A percentile compares a stretch with the other conserved stretches of the same genome.
phyloP scores from a whole-genome alignment of 352 stramenopile genomes.

The Peronospora farinosa region DNA sequence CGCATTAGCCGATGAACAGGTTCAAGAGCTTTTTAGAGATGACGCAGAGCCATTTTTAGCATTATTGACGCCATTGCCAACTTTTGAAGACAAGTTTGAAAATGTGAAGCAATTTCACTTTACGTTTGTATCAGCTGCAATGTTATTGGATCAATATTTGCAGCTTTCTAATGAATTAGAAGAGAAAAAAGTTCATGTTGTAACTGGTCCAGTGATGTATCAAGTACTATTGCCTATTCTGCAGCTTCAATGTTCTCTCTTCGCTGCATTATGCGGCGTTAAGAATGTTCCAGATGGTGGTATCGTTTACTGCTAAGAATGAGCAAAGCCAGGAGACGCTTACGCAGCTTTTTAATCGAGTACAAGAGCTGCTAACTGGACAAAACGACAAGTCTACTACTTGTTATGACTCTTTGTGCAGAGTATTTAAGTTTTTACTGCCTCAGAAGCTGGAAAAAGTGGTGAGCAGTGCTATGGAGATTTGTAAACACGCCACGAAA shows the following conservation, averaged over 20 bases:
- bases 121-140: conserved; percentile 25
- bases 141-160: conserved; percentile 27
- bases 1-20: conserved; percentile 18
- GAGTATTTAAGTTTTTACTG: conserved; percentile 41
- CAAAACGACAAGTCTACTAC: conserved; percentile 8
- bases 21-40: conserved; percentile 27
- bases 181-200: conserved; percentile 2
- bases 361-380: conserved; percentile 13
- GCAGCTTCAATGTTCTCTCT: conserved; percentile 14
- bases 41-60: conserved; percentile 13
- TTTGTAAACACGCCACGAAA: conserved; percentile 40
- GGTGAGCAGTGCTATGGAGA: conserved; percentile 14
- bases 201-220: conserved; percentile 6
- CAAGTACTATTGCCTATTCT: conserved; percentile 35
- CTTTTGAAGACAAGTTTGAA: conserved; percentile 13
- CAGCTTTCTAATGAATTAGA: conserved; percentile 4
- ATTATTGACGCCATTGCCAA: conserved; percentile 39
- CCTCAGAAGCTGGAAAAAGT: conserved; percentile 14
- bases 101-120: conserved; percentile 39
- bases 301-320: conserved; percentile 5
- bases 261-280: conserved; percentile 29
- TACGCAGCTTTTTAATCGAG: conserved; percentile 3
- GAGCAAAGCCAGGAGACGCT: background rate
- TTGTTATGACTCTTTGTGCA: conserved; percentile 43
- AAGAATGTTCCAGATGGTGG: conserved; percentile 22